These are phyloP conservation scores for Panicum virgatum DNA, from an alignment of 202 grass and related monocot species.

Conservation along the genomic window DNA sequence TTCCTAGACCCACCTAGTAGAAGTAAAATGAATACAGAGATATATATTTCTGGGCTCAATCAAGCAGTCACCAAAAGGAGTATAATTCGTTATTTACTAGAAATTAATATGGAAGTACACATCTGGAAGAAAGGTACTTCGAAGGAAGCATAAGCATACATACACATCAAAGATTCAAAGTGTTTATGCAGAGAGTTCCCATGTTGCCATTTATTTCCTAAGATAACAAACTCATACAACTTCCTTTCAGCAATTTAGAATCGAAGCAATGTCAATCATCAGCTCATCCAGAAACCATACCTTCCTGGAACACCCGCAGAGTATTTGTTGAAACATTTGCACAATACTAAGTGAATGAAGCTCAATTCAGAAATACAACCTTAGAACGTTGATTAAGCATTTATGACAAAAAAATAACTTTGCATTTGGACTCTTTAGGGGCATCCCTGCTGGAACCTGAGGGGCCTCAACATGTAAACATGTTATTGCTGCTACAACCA, in stretches of 20 bases:
- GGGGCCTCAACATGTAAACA: neutral
- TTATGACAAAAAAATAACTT: neutral
- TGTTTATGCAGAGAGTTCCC: neutral
- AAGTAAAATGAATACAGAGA: slow-evolving; percentile 31
- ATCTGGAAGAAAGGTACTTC: neutral
- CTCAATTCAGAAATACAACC: slow-evolving; percentile 3
- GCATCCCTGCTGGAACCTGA: neutral
- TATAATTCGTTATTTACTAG: slow-evolving; percentile 3
- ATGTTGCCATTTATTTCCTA: slow-evolving; percentile 26
- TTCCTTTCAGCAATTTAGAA: neutral
- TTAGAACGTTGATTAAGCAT: neutral
- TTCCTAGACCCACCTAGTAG: slow-evolving; percentile 24
- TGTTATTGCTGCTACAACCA: slow-evolving; percentile 5
- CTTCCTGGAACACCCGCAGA: neutral
- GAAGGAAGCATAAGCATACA: neutral
- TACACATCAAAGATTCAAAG: neutral
- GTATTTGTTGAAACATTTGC: neutral
- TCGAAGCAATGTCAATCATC: slow-evolving; percentile 1
- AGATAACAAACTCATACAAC: neutral
- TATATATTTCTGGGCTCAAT: neutral
- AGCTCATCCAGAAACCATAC: slow-evolving; percentile 7
- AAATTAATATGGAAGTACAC: slow-evolving; percentile 16
- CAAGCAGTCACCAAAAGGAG: slow-evolving; percentile 6
- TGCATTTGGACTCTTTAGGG: neutral
- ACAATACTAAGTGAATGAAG: neutral